These are phyloP conservation scores for Hemisphaericaspora subhashii DNA, from an alignment of 1,139 yeast genomes.

Conservation along the genomic window DNA sequence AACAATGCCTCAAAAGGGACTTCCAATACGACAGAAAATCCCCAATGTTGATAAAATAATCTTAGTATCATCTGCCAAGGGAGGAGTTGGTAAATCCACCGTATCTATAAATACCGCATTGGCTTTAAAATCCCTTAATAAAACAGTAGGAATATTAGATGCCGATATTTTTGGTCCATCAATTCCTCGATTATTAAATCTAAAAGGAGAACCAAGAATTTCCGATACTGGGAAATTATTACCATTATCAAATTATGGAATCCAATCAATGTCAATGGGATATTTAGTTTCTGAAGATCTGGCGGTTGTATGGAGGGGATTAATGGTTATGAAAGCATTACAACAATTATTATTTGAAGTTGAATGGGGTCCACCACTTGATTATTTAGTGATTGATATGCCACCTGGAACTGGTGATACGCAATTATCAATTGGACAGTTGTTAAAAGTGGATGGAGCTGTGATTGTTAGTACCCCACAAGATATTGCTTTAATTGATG, in stretches of 20 bases:
- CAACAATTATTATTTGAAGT: conserved; percentile 83
- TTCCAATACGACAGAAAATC: conserved; percentile 56
- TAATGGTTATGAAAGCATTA: conserved; percentile 84
- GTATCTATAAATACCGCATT: conserved; percentile 67
- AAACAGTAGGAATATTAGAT: conserved; percentile 69
- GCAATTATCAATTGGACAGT: conserved; percentile 79
- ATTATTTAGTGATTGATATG: conserved; percentile 74
- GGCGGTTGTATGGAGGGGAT: conserved; percentile 85
- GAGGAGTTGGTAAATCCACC: conserved; percentile 69
- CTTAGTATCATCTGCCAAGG: conserved; percentile 77
- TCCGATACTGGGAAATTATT: conserved; percentile 54
- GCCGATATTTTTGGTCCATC: conserved; percentile 88
- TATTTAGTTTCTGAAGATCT: conserved; percentile 65
- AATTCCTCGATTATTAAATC: conserved; percentile 65
- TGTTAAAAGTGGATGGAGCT: conserved; percentile 74
- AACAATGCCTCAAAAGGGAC: conserved; percentile 41
- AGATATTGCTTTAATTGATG: conserved; percentile 81
- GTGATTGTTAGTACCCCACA: conserved; percentile 85
- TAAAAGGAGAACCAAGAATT: conserved; percentile 67
- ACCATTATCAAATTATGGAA: conserved; percentile 75
- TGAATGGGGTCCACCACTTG: conserved; percentile 73
- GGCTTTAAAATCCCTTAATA: conserved; percentile 55
- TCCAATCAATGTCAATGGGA: conserved; percentile 90
- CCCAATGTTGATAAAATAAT: conserved; percentile 63
- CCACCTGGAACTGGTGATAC: conserved; percentile 95